Evolutionary conservation across 2,329 filamentous ascomycete genomes (phyloP).

Genomic region (Alternaria novae-zelandiae): DNA sequence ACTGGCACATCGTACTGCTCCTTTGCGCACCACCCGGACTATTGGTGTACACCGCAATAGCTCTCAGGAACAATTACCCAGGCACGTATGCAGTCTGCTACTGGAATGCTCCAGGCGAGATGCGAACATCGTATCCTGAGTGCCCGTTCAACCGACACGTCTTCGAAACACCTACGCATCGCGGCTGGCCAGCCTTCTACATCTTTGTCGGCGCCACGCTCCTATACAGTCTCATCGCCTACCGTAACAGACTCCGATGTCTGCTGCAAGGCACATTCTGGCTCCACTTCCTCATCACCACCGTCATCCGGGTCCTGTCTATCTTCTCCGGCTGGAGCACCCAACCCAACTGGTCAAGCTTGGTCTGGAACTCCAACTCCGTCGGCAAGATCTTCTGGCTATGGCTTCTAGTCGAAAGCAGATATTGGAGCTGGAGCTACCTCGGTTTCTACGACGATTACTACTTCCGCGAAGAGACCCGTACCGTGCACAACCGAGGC

Average conservation of each 20-base stretch:
- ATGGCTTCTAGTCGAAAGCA: not conserved
- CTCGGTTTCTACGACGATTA: slow-evolving; percentile 1
- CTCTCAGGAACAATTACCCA: not conserved
- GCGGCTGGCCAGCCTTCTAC: not conserved
- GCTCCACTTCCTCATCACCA: not conserved
- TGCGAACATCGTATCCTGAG: not conserved
- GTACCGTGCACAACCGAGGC: not conserved
- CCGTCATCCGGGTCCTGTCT: not conserved
- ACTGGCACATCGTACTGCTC: not conserved
- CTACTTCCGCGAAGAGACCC: not conserved
- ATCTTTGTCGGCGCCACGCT: not conserved
- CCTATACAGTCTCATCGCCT: not conserved
- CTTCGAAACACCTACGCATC: not conserved
- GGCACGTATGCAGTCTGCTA: not conserved
- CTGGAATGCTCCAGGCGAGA: not conserved
- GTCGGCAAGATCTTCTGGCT: not conserved
- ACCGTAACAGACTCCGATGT: not conserved
- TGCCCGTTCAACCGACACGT: not conserved
- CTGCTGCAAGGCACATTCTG: not conserved
- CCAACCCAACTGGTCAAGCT: not conserved
- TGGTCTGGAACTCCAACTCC: not conserved
- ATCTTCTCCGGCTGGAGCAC: not conserved
- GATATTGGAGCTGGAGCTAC: not conserved
- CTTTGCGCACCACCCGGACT: not conserved
- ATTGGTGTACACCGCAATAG: not conserved